phyloP scores from a whole-genome alignment of 129 eudicot species.

The Scalesia atractyloides region DNA sequence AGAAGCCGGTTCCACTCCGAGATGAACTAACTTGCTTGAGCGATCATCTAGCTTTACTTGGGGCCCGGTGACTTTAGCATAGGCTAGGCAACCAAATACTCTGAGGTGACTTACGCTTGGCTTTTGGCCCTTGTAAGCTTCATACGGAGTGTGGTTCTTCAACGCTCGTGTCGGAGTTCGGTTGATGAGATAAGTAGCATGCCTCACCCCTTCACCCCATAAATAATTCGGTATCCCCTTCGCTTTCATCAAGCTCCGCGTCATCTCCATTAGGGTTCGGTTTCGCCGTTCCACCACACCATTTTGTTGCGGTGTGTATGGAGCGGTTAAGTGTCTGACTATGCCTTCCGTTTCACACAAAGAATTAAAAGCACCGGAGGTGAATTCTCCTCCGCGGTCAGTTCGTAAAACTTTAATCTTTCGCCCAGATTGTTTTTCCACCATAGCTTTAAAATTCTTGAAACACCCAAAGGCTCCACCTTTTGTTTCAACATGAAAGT shows the following conservation, averaged over 20 bases:
- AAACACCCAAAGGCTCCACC: too few species aligned
- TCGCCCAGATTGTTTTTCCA: too few species aligned
- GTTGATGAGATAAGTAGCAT: not conserved
- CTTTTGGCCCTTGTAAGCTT: not conserved
- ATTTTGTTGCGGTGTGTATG: too few species aligned
- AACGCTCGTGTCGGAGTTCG: not conserved
- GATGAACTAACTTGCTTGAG: not conserved
- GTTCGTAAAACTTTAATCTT: too few species aligned
- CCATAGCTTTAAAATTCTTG: too few species aligned
- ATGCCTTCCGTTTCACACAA: too few species aligned
- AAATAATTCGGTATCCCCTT: not conserved
- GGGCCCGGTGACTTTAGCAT: not conserved
- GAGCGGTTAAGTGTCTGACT: too few species aligned
- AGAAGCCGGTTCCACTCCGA: not conserved
- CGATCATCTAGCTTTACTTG: too few species aligned
- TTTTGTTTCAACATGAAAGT: too few species aligned
- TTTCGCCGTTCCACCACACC: too few species aligned
- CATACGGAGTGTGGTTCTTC: not conserved
- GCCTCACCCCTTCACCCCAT: not conserved
- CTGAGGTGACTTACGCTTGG: not conserved
- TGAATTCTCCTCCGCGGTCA: not conserved
- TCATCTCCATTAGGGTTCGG: not conserved
- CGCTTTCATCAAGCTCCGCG: not conserved
- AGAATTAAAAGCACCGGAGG: too few species aligned
- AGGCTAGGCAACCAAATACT: not conserved